Percentiles rank a stretch among this genome's conserved stretches.
These are phyloP conservation scores for Paxillus ammoniavirescens DNA, from an alignment of 768 basidiomycete species.

Conservation along the genomic window DNA sequence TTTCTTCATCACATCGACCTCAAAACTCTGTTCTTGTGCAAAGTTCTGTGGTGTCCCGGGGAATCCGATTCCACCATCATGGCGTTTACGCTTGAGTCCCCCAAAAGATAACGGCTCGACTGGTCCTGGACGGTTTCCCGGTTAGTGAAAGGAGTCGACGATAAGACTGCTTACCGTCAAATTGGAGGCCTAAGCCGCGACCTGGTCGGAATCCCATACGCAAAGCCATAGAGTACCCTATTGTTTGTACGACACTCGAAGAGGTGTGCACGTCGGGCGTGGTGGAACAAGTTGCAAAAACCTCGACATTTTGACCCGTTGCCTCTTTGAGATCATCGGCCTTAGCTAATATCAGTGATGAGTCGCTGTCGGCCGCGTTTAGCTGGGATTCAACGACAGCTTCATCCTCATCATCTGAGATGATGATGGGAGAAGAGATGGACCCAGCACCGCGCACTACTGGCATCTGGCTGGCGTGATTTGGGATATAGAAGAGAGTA, in stretches of 20 bases:
- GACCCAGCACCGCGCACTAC: slow-evolving; percentile 20
- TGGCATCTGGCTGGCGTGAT: slow-evolving; percentile 1
- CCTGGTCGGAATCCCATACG: slow-evolving; percentile 14
- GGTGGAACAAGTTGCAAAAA: neutral
- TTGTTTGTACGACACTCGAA: neutral
- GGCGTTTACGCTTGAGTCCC: slow-evolving; percentile 10
- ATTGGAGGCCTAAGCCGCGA: slow-evolving; percentile 9
- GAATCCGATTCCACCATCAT: slow-evolving; percentile 12
- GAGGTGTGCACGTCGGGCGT: neutral
- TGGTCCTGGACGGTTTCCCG: slow-evolving; percentile 6
- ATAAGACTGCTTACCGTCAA: slow-evolving; percentile 11
- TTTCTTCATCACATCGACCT: neutral
- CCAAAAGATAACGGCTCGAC: slow-evolving; percentile 11
- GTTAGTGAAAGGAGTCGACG: slow-evolving; percentile 5
- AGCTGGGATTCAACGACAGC: slow-evolving; percentile 13
- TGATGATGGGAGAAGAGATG: slow-evolving; percentile 26
- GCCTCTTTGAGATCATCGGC: neutral
- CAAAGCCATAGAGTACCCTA: slow-evolving; percentile 11
- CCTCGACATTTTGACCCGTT: neutral
- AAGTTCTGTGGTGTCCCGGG: neutral
- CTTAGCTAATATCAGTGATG: neutral
- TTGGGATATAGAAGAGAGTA: slow-evolving; percentile 2
- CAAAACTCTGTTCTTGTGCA: neutral
- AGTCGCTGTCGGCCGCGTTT: neutral
- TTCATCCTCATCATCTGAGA: slow-evolving; percentile 28